Base-by-base conservation (phyloP, 2,329 filamentous ascomycete genomes). In the Corynespora cassiicola region DNA sequence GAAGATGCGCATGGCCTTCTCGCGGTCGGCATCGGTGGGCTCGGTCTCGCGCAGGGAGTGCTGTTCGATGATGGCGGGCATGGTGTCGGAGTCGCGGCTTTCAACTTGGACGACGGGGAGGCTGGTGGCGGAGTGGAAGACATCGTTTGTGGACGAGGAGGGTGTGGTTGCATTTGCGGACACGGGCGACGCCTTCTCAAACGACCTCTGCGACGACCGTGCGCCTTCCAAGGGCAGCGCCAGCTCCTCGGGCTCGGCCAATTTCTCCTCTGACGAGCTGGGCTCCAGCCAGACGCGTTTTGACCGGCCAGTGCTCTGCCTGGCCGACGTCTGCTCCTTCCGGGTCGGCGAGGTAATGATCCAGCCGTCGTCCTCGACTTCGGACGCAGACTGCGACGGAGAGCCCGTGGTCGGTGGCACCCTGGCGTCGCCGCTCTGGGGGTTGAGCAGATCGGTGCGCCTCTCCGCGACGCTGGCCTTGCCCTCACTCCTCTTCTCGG, bases 1-100 rank as follows among this genome's bases (percentile, higher is more conserved):
- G 63, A 82, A 97, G 25, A 99, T 90, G 59, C 84, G 85, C 54
- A 85, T 80, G 1, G 92, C 94, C 63, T 87, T 88, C 52, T 87
- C 81, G 14, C 80, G 78, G 54, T 96, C 90, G 40, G 87, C 84
- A 23, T 84, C 80, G 1, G 81, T 73, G 4, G 76, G 73, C 79
- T 70, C 65, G n/a, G 51, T 52, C 27, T 61, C 51, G 15, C 53
- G 53, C 25, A 46, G 43, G 3, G 56, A 45, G 28, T 46, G 52
- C 39, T 56, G 56, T 26, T 70, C 66, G 41, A 71, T 51, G 44
- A 67, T 52, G 36, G 67, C 47, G 18, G 62, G 57, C 63, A 67
- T 65, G 28, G 56, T 22, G 54, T 65, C 45, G 8, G 70, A 64
- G 18, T 72, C 68, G 31, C 69, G 73, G 26, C 66, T 73, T 19